Percentiles rank a stretch among this genome's conserved stretches.
phyloP scores from a whole-genome alignment of 1,284 basidiomycete genomes.

The Cronartium ribicola region DNA sequence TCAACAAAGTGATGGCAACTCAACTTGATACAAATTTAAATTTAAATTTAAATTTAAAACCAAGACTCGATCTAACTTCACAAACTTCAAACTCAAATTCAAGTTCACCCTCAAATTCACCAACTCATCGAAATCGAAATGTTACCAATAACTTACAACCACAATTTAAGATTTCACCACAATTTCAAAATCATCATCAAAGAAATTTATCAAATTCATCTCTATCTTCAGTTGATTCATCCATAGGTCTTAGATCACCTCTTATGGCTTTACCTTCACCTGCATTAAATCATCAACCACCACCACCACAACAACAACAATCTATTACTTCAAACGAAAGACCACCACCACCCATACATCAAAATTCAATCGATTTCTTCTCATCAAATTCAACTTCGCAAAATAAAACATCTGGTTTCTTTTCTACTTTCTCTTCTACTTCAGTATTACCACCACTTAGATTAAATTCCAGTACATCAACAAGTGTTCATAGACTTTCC shows the following conservation, averaged over 20 bases:
- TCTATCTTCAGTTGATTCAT: background rate
- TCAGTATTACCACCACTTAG: background rate
- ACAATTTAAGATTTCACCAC: too few relatives aligned
- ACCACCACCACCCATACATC: background rate
- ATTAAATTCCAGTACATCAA: background rate
- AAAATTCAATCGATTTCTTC: background rate
- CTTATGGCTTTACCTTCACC: background rate
- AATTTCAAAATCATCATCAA: background rate
- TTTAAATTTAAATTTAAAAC: background rate
- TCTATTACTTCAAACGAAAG: too few relatives aligned
- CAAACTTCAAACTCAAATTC: background rate
- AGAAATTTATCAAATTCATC: background rate
- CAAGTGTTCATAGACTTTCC: background rate
- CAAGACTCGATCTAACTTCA: background rate
- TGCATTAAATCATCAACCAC: background rate
- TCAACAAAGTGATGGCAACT: too few relatives aligned
- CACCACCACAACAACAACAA: background rate
- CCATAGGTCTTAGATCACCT: background rate
- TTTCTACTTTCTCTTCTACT: background rate
- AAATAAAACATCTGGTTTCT: slow-evolving; percentile 2
- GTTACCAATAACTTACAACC: too few relatives aligned
- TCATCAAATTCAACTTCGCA: background rate
- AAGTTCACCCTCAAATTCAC: background rate
- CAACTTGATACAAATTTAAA: background rate
- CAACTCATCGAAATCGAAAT: background rate